A percentile compares a stretch with the other conserved stretches of the same genome.
phyloP scores from a whole-genome alignment of 2,329 filamentous ascomycete species.

The Parastagonospora nodorum region DNA sequence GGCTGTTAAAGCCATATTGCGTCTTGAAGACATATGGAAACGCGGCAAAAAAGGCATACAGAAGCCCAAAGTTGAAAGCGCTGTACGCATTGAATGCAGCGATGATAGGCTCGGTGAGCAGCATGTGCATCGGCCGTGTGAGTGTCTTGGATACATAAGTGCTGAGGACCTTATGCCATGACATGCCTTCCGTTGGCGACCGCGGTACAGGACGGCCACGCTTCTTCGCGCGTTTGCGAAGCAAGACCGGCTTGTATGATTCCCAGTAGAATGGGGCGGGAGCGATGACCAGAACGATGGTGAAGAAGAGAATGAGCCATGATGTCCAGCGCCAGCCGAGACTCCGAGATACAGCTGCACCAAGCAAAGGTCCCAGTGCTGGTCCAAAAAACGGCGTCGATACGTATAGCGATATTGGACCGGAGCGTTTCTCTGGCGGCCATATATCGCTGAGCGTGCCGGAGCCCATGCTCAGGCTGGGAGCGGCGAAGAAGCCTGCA shows the following conservation, averaged over 20 bases:
- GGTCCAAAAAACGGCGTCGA: slow-evolving; percentile 46
- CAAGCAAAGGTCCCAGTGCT: slow-evolving; percentile 44
- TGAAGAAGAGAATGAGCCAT: slow-evolving; percentile 48
- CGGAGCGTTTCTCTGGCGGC: slow-evolving; percentile 33
- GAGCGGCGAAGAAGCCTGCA: slow-evolving; percentile 37
- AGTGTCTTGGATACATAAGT: neutral
- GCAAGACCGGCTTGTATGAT: neutral
- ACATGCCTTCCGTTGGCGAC: slow-evolving; percentile 23
- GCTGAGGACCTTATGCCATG: slow-evolving; percentile 46
- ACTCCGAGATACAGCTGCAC: slow-evolving; percentile 45
- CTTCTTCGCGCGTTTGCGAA: neutral
- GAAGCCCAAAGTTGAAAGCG: slow-evolving; percentile 30
- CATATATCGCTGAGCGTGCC: slow-evolving; percentile 47
- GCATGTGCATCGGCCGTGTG: slow-evolving; percentile 53
- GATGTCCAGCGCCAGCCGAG: slow-evolving; percentile 48
- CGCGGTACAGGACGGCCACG: neutral
- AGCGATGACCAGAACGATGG: slow-evolving; percentile 14
- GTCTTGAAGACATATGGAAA: slow-evolving; percentile 28
- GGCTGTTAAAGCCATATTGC: slow-evolving; percentile 15
- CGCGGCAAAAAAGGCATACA: slow-evolving; percentile 32
- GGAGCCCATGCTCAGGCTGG: slow-evolving; percentile 45
- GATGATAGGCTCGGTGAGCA: slow-evolving; percentile 34
- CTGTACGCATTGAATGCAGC: slow-evolving; percentile 19
- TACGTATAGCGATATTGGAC: slow-evolving; percentile 38
- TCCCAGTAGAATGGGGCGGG: neutral